Evolutionary conservation across 2,329 filamentous ascomycete genomes (phyloP), one percentile per base, ranked within the genome.

Genomic region (Chrysoporthe cubensis): DNA sequence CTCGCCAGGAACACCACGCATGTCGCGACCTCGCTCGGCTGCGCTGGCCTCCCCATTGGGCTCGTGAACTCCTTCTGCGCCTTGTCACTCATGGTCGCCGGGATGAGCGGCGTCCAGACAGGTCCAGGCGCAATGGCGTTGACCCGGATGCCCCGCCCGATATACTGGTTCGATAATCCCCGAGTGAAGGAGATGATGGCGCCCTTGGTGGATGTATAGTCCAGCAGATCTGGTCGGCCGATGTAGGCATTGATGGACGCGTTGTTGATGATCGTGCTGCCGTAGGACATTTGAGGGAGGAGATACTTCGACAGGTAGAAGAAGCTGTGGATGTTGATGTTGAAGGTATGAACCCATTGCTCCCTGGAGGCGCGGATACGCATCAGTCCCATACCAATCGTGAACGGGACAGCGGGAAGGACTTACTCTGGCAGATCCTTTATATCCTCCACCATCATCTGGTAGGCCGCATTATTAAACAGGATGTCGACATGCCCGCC

Each of bases 211-310:
- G 90, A 88, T 0, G 91, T 94, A 80, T 96, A 95, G 78, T 96
- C 92, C 61, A 96, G 86, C 1, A 95, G 84, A 73, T 95, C 92
- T 0, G 90, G 90, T 1, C 91, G 90, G 50, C 92, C 92, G 67
- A 94, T 87, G 79, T 95, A 96, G 37, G 90, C 91, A 77, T 95
- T 95, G 76, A 96, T 90, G 43, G 91, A 94, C 57, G 91, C 89
- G 76, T 93, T 94, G 82, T 95, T 96, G 84, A 96, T 93, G 77
- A 96, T 93, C 37, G 88, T 89, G 66, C 88, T 85, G 46, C 93
- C 92, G n/a, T 78, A 77, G 75, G 87, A 86, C 88, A 96, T 91
- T 78, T 94, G 90, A 0, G 88, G 88, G 13, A 96, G 83, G 14
- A 85, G 80, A 75, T 94, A 93, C 78, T 96, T 96, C 69, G 91